phyloP scores from a whole-genome alignment of 345 rosid genomes.

The Dimocarpus longan region DNA sequence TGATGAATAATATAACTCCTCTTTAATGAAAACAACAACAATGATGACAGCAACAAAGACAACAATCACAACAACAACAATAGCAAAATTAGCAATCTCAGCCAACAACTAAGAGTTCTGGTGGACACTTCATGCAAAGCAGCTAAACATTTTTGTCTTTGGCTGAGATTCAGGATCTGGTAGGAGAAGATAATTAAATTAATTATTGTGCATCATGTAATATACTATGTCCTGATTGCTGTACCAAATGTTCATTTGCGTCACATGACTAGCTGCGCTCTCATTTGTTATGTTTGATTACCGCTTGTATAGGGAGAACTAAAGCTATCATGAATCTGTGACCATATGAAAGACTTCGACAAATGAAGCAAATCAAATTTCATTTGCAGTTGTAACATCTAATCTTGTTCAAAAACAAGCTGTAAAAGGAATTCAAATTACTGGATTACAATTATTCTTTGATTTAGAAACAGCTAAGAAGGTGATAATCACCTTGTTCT shows the following conservation, averaged over 20 bases:
- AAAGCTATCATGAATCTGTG: background rate
- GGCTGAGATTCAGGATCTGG: conserved; percentile 11
- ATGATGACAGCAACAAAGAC: background rate
- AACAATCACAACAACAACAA: background rate
- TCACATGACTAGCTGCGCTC: background rate
- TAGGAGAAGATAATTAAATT: background rate
- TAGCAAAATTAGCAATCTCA: background rate
- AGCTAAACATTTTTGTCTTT: background rate
- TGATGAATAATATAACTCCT: background rate
- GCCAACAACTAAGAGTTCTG: background rate
- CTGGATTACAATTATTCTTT: background rate
- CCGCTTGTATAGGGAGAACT: background rate
- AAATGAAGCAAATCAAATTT: conserved; percentile 2
- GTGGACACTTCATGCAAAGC: background rate
- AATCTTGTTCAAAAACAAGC: background rate
- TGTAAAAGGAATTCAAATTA: background rate
- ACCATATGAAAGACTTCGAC: background rate
- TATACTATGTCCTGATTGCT: background rate
- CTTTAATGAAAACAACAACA: background rate
- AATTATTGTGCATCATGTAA: background rate
- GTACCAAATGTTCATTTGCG: background rate
- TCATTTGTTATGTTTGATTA: background rate
- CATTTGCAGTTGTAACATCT: background rate
- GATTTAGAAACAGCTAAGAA: background rate
- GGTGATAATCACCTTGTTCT: background rate